Evolutionary conservation across 2,329 filamentous ascomycete genomes (phyloP).

Genomic region (Trichoderma koningiopsis): DNA sequence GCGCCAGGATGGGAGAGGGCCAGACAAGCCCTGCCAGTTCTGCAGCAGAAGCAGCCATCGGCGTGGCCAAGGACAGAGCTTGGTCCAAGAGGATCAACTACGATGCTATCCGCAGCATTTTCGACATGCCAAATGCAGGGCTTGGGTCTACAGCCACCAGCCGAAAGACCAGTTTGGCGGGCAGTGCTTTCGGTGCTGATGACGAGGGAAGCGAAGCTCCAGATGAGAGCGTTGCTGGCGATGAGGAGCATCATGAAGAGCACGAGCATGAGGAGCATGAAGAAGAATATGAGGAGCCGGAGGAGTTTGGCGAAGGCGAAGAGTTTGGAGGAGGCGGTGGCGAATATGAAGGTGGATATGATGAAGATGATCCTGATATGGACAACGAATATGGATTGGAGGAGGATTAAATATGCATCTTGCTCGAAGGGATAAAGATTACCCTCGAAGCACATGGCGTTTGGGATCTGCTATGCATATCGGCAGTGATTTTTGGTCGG

Average conservation of each 20-base stretch:
- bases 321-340: conserved; percentile 37
- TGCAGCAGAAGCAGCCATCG: conserved; percentile 68
- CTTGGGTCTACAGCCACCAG: conserved; percentile 56
- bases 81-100: conserved; percentile 79
- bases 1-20: conserved; percentile 63
- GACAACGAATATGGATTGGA: conserved; percentile 43
- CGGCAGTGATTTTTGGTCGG: not conserved
- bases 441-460: conserved; percentile 1
- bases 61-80: conserved; percentile 66
- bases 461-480: not conserved
- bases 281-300: conserved; percentile 35
- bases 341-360: conserved; percentile 30
- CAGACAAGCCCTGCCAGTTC: conserved; percentile 67
- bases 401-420: conserved; percentile 27
- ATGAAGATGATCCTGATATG: conserved; percentile 43
- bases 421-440: not conserved
- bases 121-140: conserved; percentile 50
- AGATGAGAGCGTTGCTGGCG: conserved; percentile 42
- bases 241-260: conserved; percentile 40
- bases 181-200: conserved; percentile 41
- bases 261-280: conserved; percentile 34
- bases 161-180: conserved; percentile 44
- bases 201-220: conserved; percentile 42
- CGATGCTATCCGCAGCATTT: conserved; percentile 61
- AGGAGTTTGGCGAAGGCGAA: conserved; percentile 39